Evolutionary conservation across 345 rosid genomes (phyloP).

Genomic region (Euphorbia tirucalli): DNA sequence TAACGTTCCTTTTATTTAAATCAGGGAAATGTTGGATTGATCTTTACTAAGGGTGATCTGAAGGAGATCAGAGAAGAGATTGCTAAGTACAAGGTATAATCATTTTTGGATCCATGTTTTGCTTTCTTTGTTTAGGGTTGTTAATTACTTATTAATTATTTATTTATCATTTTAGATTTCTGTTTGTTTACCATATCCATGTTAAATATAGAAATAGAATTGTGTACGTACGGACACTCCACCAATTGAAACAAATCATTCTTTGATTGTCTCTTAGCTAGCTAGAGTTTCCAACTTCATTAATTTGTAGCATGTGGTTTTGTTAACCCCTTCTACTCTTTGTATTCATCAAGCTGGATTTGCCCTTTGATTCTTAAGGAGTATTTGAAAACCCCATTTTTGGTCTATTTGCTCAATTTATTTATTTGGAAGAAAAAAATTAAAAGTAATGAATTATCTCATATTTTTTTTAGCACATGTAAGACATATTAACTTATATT

Average conservation of each 20-base stretch:
- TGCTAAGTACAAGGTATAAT: conserved; percentile 22
- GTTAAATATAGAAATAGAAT: not conserved
- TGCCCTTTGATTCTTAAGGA: not conserved
- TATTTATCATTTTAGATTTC: not conserved
- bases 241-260: not conserved
- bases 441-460: no score
- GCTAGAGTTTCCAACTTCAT: no score
- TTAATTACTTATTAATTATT: not conserved
- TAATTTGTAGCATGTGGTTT: no score
- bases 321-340: no score
- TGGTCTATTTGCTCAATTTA: no score
- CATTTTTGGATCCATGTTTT: not conserved
- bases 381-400: not conserved
- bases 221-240: not conserved
- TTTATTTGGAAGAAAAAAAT: no score
- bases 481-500: no score
- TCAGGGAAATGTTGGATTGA: conserved; percentile 23
- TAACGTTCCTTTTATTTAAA: not conserved
- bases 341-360: no score
- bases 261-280: no score
- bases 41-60: conserved; percentile 25
- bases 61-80: conserved; percentile 24
- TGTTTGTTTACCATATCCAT: not conserved
- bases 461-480: no score
- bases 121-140: not conserved